Conservation (phyloP, 805 yeast species). For the Maudiozyma barnettii region DNA sequence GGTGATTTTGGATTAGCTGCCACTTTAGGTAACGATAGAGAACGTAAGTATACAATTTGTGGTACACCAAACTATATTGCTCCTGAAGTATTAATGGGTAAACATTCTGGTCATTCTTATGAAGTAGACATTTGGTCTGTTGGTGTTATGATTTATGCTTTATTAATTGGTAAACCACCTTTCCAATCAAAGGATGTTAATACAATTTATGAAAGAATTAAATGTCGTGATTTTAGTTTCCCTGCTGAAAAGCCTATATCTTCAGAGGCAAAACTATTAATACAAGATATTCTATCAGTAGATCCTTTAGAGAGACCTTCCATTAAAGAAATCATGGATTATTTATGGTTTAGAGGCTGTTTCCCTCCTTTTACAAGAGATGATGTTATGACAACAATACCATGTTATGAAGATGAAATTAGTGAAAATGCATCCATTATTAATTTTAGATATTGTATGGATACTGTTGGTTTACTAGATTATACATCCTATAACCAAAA, state of each 20-base stretch:
- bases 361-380: slow-evolving; percentile 68
- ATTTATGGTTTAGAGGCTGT: slow-evolving; percentile 79
- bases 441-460: slow-evolving; percentile 60
- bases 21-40: slow-evolving; percentile 59
- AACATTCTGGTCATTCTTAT: slow-evolving; percentile 78
- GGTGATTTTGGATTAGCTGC: slow-evolving; percentile 99
- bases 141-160: slow-evolving; percentile 92
- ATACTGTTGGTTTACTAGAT: slow-evolving; percentile 44
- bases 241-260: slow-evolving; percentile 63
- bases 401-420: slow-evolving; percentile 50
- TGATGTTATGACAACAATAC: slow-evolving; percentile 37
- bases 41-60: slow-evolving; percentile 86
- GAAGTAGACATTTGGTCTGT: slow-evolving; percentile 98
- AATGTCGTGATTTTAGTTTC: slow-evolving; percentile 66
- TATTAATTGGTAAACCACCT: slow-evolving; percentile 91
- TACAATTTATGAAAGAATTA: slow-evolving; percentile 85
- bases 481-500: background rate
- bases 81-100: slow-evolving; percentile 91
- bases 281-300: slow-evolving; percentile 61
- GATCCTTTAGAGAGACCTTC: slow-evolving; percentile 79
- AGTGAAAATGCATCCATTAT: slow-evolving; percentile 51
- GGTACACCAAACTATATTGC: slow-evolving; percentile 99
- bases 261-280: slow-evolving; percentile 61
- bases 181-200: slow-evolving; percentile 94
- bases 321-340: slow-evolving; percentile 65